Evolutionary conservation across 2,329 filamentous ascomycete species (phyloP).

Genomic region (Aaosphaeria arxii): DNA sequence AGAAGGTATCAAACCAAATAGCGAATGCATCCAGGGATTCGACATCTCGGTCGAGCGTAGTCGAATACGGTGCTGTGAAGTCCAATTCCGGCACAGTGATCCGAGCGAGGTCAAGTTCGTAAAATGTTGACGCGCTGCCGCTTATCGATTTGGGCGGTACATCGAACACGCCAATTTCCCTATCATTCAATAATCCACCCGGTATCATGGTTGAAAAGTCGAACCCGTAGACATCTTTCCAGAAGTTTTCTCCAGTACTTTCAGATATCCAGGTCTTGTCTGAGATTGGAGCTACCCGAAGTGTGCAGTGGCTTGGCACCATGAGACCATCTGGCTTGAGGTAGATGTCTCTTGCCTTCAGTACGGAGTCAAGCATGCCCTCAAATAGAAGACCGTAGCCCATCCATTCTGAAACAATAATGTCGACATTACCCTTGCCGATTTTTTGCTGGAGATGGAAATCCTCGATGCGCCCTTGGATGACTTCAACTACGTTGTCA

Average conservation of each 20-base stretch:
- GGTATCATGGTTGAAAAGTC: constrained; percentile 89
- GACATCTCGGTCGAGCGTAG: constrained; percentile 59
- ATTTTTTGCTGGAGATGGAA: constrained; percentile 61
- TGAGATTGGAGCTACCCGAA: constrained; percentile 77
- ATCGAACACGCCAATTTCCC: constrained; percentile 31
- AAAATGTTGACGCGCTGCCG: constrained; percentile 63
- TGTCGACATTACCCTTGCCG: constrained; percentile 65
- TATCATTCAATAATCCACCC: constrained; percentile 71
- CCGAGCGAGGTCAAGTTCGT: constrained; percentile 73
- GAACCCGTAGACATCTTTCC: constrained; percentile 92
- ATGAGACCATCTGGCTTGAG: constrained; percentile 76
- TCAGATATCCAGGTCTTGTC: constrained; percentile 76
- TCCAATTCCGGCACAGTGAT: constrained; percentile 69
- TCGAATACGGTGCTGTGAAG: constrained; percentile 68
- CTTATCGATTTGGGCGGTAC: constrained; percentile 25
- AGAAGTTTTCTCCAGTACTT: constrained; percentile 67
- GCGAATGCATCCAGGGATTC: constrained; percentile 80
- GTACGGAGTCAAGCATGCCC: constrained; percentile 90
- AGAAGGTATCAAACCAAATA: constrained; percentile 94
- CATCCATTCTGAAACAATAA: constrained; percentile 98
- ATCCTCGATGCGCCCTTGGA: constrained; percentile 86
- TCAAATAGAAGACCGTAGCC: constrained; percentile 91
- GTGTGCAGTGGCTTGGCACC: constrained; percentile 79
- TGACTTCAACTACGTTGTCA: constrained; percentile 69
- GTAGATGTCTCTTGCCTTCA: constrained; percentile 85